These are phyloP conservation scores for Epicoccum nigrum DNA, from an alignment of 2,329 filamentous ascomycete genomes.

Conservation along the genomic window DNA sequence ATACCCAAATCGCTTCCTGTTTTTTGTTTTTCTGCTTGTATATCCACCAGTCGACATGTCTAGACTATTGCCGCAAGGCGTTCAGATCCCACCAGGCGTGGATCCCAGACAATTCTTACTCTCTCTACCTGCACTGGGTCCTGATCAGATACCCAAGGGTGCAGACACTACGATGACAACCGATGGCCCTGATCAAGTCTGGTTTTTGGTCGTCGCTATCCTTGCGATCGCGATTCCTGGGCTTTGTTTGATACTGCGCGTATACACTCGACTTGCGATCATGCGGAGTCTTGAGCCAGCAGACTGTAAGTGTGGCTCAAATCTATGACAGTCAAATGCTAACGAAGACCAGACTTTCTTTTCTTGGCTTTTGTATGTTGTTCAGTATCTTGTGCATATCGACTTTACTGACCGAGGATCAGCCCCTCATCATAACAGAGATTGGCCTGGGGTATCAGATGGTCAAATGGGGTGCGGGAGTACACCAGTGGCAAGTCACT, in stretches of 20 bases:
- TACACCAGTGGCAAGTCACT: slow-evolving; percentile 40
- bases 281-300: slow-evolving; percentile 30
- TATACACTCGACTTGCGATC: slow-evolving; percentile 33
- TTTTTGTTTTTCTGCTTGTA: not conserved
- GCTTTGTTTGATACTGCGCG: slow-evolving; percentile 26
- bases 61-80: slow-evolving; percentile 1
- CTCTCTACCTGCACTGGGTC: slow-evolving; percentile 19
- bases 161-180: slow-evolving; percentile 30
- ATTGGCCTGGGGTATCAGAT: slow-evolving; percentile 32
- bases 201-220: slow-evolving; percentile 31
- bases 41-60: not conserved
- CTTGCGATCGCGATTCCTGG: slow-evolving; percentile 29
- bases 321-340: not conserved
- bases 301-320: slow-evolving; percentile 28
- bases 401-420: not conserved
- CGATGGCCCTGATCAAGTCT: slow-evolving; percentile 29
- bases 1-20: not conserved
- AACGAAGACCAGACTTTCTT: slow-evolving; percentile 27
- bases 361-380: slow-evolving; percentile 30
- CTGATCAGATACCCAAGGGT: slow-evolving; percentile 24
- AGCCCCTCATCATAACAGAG: slow-evolving; percentile 33
- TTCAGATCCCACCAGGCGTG: slow-evolving; percentile 18
- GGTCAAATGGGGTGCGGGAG: slow-evolving; percentile 37
- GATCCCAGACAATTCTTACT: slow-evolving; percentile 23
- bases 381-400: fast-evolving